phyloP scores from a whole-genome alignment of 2,329 filamentous ascomycete genomes.

The Trichoderma harzianum region DNA sequence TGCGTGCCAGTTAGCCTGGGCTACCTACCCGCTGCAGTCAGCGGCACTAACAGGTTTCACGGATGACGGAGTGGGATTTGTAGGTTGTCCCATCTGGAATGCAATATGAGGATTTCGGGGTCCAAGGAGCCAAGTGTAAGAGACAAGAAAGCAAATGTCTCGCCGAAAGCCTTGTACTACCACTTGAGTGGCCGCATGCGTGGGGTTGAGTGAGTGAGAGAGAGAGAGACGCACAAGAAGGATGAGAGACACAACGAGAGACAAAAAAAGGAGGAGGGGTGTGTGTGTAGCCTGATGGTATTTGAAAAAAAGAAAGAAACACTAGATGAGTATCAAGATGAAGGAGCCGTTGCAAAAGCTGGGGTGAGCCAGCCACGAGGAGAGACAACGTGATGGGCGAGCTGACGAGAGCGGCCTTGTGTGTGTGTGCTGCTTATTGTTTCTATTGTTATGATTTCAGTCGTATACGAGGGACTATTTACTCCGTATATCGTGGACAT shows the following conservation, averaged over 20 bases:
- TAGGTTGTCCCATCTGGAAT: background rate
- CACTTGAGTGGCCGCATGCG: background rate
- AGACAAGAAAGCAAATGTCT: background rate
- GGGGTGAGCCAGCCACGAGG: slow-evolving; percentile 10
- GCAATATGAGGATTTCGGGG: background rate
- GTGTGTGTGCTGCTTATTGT: background rate
- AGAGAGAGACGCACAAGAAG: background rate
- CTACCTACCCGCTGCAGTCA: background rate
- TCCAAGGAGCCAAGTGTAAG: background rate
- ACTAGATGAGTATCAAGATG: background rate
- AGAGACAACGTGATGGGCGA: background rate
- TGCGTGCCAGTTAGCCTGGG: background rate
- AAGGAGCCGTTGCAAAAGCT: background rate
- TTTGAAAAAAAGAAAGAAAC: background rate
- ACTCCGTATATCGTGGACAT: background rate
- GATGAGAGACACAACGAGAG: background rate
- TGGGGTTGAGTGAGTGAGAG: background rate
- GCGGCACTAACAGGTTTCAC: background rate
- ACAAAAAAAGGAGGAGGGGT: background rate
- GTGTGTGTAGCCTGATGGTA: background rate
- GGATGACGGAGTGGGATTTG: background rate
- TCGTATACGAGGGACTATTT: background rate
- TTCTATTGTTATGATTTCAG: background rate
- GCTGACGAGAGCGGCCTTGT: background rate
- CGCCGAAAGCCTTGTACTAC: background rate